Conservation (phyloP, 495 filamentous ascomycete species). For the Massariosphaeria phaeospora region DNA sequence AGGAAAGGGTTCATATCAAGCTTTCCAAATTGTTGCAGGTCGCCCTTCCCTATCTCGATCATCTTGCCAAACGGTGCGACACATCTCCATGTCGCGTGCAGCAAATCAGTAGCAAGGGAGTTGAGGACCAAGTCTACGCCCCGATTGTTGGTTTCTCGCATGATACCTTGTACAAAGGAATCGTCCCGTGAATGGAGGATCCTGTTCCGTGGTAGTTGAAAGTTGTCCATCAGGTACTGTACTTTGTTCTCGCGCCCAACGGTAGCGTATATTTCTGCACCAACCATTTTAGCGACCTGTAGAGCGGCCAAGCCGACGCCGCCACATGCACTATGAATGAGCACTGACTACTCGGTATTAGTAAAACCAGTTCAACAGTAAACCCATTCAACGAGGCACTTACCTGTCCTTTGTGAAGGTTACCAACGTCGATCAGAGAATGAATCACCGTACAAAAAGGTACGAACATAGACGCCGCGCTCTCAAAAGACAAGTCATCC, state of each 20-base stretch:
- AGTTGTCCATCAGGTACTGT: not conserved
- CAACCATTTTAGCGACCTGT: conserved; percentile 7
- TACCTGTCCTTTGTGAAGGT: conserved; percentile 1
- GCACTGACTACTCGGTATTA: conserved; percentile 1
- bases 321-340: conserved; percentile 18
- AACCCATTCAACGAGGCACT: no score
- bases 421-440: conserved; percentile 2
- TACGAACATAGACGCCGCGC: not conserved
- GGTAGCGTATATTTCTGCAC: conserved; percentile 20
- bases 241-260: conserved; percentile 15
- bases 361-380: not conserved
- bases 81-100: conserved; percentile 5
- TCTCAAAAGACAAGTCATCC: not conserved
- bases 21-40: not conserved
- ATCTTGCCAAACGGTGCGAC: conserved; percentile 11
- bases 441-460: not conserved
- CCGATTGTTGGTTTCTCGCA: conserved; percentile 3
- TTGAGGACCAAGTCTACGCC: conserved; percentile 27
- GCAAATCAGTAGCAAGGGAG: conserved; percentile 8
- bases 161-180: not conserved
- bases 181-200: conserved; percentile 15
- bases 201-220: not conserved
- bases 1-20: not conserved
- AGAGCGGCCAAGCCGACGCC: conserved; percentile 23
- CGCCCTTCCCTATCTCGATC: conserved; percentile 21